Base-by-base conservation (phyloP, 305 asterid genomes). In the Fraxinus xanthoxyloides region DNA sequence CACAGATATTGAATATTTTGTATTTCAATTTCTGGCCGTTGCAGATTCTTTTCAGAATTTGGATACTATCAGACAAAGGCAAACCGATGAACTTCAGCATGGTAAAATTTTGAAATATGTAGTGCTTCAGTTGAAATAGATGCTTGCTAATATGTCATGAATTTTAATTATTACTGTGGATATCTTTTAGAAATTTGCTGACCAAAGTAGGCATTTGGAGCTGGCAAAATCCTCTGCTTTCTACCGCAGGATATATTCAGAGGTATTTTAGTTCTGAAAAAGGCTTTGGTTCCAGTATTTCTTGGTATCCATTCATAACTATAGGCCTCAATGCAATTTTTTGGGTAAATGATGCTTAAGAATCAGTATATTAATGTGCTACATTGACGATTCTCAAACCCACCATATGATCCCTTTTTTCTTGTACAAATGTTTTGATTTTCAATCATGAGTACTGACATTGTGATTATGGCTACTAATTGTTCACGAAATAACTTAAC, bases 201-300 rank as follows among this genome's bases (percentile, higher is more conserved):
- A 79, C 0, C 82, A 77, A 28, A 85, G 61, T 61, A 83, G 84
- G 82, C 76, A 84, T 59, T 43, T 34, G 56, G 87, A 89, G 69
- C 80, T 81, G 84, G 87, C 88, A 59, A 86, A 86, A 79, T 86
- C 97, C 6, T 92, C 94, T 61, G 84, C 93, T 54, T 91, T 92
- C 78, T 84, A 88, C 90, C 89, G 91, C 78, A 90, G 89, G 89
- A 87, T 92, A 69, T 93, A 90, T 85, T 86, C 97, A 7, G 97
- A 94, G 97, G 98, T 92, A 48, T 32, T 40, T 35, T 61, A 51
- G 19, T 30, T 83, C n/a, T 63, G 23, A 13, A 67, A 10, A 31
- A n/a, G 63, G 36, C 38, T 30, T 67, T 30, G 36, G 8, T 67
- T 63, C 19, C 74, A 12, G 46, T 38, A 38, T 38, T 38, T 38